Base-by-base conservation (phyloP, 2,329 filamentous ascomycete species). In the Neonectria sp. region DNA sequence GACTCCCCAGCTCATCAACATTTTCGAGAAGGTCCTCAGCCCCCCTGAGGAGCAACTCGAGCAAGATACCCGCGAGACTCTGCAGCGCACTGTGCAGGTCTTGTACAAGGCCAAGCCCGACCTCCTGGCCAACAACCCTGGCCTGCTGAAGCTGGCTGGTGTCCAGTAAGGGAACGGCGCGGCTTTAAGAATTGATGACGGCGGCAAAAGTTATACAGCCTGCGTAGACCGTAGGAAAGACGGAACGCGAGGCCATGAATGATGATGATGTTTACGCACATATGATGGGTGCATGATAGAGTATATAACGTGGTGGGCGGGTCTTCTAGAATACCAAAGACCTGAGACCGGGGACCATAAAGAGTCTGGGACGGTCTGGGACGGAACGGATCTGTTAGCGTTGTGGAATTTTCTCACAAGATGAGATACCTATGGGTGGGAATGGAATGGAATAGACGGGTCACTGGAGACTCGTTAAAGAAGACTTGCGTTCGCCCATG, bases 31-130 rank as follows among this genome's bases (percentile, higher is more conserved):
- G 76, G 93, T 95, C 21, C 86, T 95, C 63, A 84, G 86, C 65
- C 87, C 90, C 55, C 92, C 93, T 2, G 87, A 92, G 80, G 92
- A 93, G 67, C 93, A 96, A 84, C 86, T 96, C 48, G 91, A 92
- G 75, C 86, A 89, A 9, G 90, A 92, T 82, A 94, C 91, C 11
- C 89, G 92, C 66, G 82, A 85, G 69, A 85, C 92, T 75, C 85
- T 95, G 51, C 84, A 89, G 74, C 86, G 90, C 78, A 88, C 92
- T 60, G 91, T 93, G 67, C 83, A 82, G 77, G 76, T 79, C 27
- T 78, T 87, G 59, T 82, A 79, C 75, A 79, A 81, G 73, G 75
- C 77, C 24, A 77, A 80, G 71, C 77, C 80, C 3, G 73, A 78
- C 40, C 65, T 80, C 35, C 68, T 81, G 64, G 71, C 78, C 63